phyloP scores from a whole-genome alignment of 257 asterid species.

The Dorcoceras hygrometricum region DNA sequence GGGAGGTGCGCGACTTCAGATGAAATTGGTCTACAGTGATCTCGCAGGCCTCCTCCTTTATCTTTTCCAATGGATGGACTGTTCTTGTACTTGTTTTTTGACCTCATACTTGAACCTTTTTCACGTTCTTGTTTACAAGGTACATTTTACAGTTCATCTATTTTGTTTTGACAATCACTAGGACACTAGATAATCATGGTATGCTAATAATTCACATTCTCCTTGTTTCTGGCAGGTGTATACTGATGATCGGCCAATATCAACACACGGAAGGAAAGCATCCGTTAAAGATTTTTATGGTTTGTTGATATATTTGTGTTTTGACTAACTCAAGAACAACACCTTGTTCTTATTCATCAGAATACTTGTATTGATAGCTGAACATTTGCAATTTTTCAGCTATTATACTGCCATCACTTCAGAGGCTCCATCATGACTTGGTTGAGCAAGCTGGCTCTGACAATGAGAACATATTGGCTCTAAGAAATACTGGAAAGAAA shows the following conservation, averaged over 20 bases:
- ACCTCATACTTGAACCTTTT: slow-evolving; percentile 61
- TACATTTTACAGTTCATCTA: slow-evolving; percentile 13
- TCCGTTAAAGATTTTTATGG: slow-evolving; percentile 76
- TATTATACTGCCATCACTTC: slow-evolving; percentile 76
- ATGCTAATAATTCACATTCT: not conserved
- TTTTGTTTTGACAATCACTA: not conserved
- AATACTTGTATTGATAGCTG: slow-evolving; percentile 8
- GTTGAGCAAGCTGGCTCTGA: slow-evolving; percentile 35
- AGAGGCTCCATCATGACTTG: slow-evolving; percentile 63
- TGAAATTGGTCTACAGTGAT: slow-evolving; percentile 75
- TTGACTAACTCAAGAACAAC: not conserved
- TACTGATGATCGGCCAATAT: slow-evolving; percentile 65
- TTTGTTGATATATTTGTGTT: slow-evolving; percentile 30
- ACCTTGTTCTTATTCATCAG: not conserved
- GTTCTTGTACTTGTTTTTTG: slow-evolving; percentile 60
- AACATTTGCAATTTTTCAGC: slow-evolving; percentile 40
- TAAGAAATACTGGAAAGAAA: slow-evolving; percentile 36
- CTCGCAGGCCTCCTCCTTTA: slow-evolving; percentile 60
- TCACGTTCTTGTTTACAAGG: slow-evolving; percentile 77
- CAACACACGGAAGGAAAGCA: slow-evolving; percentile 71
- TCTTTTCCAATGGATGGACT: slow-evolving; percentile 74
- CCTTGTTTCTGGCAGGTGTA: slow-evolving; percentile 47
- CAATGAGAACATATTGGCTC: slow-evolving; percentile 28
- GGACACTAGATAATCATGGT: not conserved
- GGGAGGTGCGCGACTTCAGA: slow-evolving; percentile 70